Percentiles rank a stretch among this genome's conserved stretches.
Conservation (phyloP, 345 rosid species). For the Ailanthus altissimus region DNA sequence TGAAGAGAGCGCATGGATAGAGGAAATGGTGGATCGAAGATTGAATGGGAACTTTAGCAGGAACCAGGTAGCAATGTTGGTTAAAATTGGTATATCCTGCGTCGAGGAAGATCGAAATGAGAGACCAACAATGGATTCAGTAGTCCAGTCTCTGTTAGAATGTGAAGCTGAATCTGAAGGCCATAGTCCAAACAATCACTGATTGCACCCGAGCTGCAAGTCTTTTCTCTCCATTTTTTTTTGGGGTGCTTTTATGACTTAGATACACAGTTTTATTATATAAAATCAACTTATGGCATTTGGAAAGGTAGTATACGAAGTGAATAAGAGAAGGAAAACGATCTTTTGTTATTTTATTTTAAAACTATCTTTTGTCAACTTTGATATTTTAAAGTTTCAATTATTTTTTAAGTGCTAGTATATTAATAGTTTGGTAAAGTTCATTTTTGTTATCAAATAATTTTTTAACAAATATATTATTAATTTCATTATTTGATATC, state of each 20-base stretch:
- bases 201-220: background rate
- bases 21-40: constrained; percentile 39
- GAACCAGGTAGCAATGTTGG: constrained; percentile 28
- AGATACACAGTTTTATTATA: background rate
- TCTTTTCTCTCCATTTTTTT: too few relatives aligned
- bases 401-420: too few relatives aligned
- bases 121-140: constrained; percentile 44
- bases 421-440: too few relatives aligned
- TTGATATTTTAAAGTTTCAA: too few relatives aligned
- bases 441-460: too few relatives aligned
- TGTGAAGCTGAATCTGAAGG: constrained; percentile 20
- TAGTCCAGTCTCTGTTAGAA: constrained; percentile 33
- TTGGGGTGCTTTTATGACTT: too few relatives aligned
- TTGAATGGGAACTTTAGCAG: constrained; percentile 31
- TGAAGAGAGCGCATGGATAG: constrained; percentile 32
- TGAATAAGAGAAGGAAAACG: background rate
- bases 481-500: too few relatives aligned
- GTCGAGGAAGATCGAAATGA: constrained; percentile 38
- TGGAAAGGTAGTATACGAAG: too few relatives aligned
- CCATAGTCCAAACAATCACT: background rate
- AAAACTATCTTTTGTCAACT: too few relatives aligned
- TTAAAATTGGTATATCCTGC: constrained; percentile 34
- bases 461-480: too few relatives aligned
- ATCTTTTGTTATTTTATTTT: too few relatives aligned
- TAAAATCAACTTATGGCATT: background rate